Conservation (phyloP, 2,329 filamentous ascomycete genomes). For the Exutisphaerella laricina region DNA sequence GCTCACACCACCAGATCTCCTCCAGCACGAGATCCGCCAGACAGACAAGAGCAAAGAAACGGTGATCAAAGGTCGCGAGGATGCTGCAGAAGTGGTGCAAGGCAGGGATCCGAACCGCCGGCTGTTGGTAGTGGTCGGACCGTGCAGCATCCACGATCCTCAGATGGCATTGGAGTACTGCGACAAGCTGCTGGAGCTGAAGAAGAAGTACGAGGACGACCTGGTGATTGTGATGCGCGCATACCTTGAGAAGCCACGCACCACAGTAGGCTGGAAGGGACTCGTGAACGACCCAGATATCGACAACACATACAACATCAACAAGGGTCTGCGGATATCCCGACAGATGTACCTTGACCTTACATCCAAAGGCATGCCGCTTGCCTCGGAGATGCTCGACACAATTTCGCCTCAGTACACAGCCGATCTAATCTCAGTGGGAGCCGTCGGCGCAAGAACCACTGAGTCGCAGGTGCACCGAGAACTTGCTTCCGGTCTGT, state of each 20-base stretch:
- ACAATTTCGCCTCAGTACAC: slow-evolving; percentile 97
- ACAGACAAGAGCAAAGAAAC: slow-evolving; percentile 47
- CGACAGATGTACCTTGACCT: slow-evolving; percentile 90
- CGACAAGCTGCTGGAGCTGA: slow-evolving; percentile 70
- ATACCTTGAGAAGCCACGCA: slow-evolving; percentile 97
- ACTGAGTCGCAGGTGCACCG: slow-evolving; percentile 95
- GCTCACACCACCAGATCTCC: slow-evolving; percentile 84
- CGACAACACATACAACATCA: slow-evolving; percentile 98
- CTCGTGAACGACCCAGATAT: slow-evolving; percentile 98
- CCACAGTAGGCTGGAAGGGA: slow-evolving; percentile 98
- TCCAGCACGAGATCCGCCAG: slow-evolving; percentile 83
- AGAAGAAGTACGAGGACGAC: slow-evolving; percentile 83
- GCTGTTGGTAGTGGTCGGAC: slow-evolving; percentile 77
- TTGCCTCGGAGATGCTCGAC: slow-evolving; percentile 96
- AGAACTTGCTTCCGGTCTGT: slow-evolving; percentile 86
- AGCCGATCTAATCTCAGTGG: slow-evolving; percentile 83
- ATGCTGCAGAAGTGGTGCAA: slow-evolving; percentile 57
- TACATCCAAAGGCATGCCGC: slow-evolving; percentile 86
- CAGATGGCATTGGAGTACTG: slow-evolving; percentile 88
- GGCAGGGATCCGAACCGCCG: slow-evolving; percentile 53
- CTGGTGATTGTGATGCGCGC: slow-evolving; percentile 94
- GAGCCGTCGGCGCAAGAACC: slow-evolving; percentile 90
- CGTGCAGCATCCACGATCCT: slow-evolving; percentile 96
- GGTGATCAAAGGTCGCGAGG: slow-evolving; percentile 55
- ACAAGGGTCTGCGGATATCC: slow-evolving; percentile 84